A percentile compares a stretch with the other conserved stretches of the same genome.
Conservation (phyloP, 2,329 filamentous ascomycete genomes). For the Penicillium janthinellum region DNA sequence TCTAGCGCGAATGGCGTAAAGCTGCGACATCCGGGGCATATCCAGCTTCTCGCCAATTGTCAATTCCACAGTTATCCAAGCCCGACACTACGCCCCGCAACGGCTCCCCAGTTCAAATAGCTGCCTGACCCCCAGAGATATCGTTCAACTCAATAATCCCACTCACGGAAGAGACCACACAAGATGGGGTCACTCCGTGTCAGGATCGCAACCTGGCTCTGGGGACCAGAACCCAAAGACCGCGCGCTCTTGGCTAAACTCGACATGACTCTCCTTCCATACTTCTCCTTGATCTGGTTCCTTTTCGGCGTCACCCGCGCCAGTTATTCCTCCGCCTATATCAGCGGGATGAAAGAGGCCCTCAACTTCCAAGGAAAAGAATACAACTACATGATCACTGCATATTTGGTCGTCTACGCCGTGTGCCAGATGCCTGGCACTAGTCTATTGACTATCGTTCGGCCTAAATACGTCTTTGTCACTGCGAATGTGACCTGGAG, state of each 20-base stretch:
- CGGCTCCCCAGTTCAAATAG: background rate
- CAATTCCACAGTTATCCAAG: background rate
- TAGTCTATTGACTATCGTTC: conserved; percentile 40
- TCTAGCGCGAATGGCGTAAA: conserved; percentile 1
- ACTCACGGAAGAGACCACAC: background rate
- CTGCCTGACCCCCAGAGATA: background rate
- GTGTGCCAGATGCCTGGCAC: conserved; percentile 51
- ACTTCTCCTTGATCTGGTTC: conserved; percentile 53
- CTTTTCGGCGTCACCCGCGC: conserved; percentile 50
- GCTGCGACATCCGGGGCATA: background rate
- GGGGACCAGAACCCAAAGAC: conserved; percentile 17
- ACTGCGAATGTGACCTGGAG: conserved; percentile 49
- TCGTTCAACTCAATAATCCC: background rate
- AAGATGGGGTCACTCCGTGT: conserved; percentile 8
- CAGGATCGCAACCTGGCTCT: conserved; percentile 17
- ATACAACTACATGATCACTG: conserved; percentile 46
- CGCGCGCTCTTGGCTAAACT: conserved; percentile 40
- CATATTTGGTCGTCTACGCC: conserved; percentile 45
- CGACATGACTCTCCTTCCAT: conserved; percentile 46
- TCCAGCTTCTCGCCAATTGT: background rate
- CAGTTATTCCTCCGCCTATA: conserved; percentile 48
- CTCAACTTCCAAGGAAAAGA: conserved; percentile 43
- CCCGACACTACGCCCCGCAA: background rate
- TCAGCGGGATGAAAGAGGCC: conserved; percentile 47
- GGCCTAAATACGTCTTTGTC: conserved; percentile 49